phyloP scores from a whole-genome alignment of 1,284 basidiomycete genomes.

The Heterobasidion parviporum region DNA sequence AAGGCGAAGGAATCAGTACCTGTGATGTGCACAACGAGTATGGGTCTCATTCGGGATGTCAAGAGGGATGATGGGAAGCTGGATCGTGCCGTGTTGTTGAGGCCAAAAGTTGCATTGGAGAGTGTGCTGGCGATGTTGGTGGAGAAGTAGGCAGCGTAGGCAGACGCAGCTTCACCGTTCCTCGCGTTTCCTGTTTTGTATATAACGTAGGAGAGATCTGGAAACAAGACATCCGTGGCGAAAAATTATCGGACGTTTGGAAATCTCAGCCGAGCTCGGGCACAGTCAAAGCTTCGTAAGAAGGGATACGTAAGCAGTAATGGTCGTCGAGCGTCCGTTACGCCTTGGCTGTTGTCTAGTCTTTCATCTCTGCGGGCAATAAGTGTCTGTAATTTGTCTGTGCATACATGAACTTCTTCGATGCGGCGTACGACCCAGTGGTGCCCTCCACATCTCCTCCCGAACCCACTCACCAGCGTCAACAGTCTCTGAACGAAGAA shows the following conservation, averaged over 20 bases:
- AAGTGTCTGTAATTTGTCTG: no score
- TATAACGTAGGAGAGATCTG: no score
- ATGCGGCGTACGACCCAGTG: conserved; percentile 43
- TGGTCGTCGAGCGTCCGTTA: no score
- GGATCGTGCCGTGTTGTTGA: background rate
- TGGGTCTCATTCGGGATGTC: background rate
- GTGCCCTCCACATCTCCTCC: conserved; percentile 36
- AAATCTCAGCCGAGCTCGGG: no score
- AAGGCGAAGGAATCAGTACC: background rate
- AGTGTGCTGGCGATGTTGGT: background rate
- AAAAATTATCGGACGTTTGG: no score
- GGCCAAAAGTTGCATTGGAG: background rate
- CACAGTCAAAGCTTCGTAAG: no score
- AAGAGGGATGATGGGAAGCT: background rate
- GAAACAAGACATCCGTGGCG: no score
- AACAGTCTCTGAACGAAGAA: conserved; percentile 75
- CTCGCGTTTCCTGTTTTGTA: no score
- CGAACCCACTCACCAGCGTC: conserved; percentile 25
- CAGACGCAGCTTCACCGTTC: no score
- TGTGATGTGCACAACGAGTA: background rate
- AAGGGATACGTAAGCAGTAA: no score
- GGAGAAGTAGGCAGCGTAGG: background rate
- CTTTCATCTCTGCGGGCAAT: no score
- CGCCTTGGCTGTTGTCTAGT: no score
- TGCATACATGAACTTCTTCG: conserved; percentile 60